Conservation (phyloP, 148 eudicot genomes). For the Rhododendron henanense region DNA sequence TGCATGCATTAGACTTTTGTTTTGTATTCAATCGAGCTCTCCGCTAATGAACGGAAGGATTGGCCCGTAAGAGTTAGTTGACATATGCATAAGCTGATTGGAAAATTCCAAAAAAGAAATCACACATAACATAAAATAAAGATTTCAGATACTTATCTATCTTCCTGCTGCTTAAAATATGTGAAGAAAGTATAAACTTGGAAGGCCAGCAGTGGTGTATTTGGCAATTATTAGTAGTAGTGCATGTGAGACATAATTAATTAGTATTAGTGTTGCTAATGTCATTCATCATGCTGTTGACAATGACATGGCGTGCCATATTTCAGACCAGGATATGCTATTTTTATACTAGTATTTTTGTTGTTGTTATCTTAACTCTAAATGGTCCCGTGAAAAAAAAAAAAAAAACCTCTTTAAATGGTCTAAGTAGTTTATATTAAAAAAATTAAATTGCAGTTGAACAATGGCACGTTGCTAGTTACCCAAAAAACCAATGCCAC, state of each 20-base stretch:
- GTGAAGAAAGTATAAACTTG: not conserved
- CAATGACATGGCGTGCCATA: not conserved
- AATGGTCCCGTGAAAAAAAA: not conserved
- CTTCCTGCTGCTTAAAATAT: not conserved
- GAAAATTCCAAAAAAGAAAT: not conserved
- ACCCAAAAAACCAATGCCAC: not conserved
- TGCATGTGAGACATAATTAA: not conserved
- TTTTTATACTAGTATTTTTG: not conserved
- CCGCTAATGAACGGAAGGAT: too few species aligned
- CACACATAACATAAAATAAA: not conserved
- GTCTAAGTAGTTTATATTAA: not conserved
- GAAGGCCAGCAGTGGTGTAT: not conserved
- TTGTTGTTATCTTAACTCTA: not conserved
- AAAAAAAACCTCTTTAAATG: not conserved
- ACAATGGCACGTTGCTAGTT: not conserved
- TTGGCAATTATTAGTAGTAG: not conserved
- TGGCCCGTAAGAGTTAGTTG: too few species aligned
- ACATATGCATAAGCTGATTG: too few species aligned
- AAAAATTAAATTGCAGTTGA: not conserved
- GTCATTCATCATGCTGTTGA: slow-evolving; percentile 9
- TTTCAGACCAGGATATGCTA: not conserved
- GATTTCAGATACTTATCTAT: not conserved
- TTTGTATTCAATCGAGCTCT: too few species aligned
- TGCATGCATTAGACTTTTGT: too few species aligned
- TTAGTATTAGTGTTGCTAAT: not conserved